phyloP scores from a whole-genome alignment of 1,284 basidiomycete species.

The Pholiota adiposa region DNA sequence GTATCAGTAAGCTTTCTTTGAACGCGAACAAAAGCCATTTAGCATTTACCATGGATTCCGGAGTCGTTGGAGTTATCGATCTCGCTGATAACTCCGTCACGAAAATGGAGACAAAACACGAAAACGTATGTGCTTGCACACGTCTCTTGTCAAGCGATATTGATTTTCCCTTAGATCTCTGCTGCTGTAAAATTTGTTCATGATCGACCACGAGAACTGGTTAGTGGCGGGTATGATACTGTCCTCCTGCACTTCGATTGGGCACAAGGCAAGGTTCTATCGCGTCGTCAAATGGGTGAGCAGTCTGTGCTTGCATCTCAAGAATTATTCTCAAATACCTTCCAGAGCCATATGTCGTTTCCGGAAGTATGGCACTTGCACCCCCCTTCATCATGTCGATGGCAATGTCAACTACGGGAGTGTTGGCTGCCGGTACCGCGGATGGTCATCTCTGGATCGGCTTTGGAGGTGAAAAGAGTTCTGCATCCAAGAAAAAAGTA shows the following conservation, averaged over 20 bases:
- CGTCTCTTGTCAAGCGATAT: background rate
- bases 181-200: conserved; percentile 71
- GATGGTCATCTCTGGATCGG: conserved; percentile 76
- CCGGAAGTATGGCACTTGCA: conserved; percentile 58
- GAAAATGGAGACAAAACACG: conserved; percentile 65
- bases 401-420: conserved; percentile 57
- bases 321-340: conserved; percentile 5
- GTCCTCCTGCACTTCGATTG: conserved; percentile 71
- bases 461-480: conserved; percentile 62
- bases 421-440: conserved; percentile 72
- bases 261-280: conserved; percentile 57
- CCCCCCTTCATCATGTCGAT: conserved; percentile 74
- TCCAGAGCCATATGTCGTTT: conserved; percentile 43
- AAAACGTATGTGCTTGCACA: conserved; percentile 51
- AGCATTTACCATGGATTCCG: conserved; percentile 73
- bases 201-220: conserved; percentile 65
- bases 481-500: conserved; percentile 53
- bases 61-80: conserved; percentile 67
- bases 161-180: conserved; percentile 56
- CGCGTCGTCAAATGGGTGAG: conserved; percentile 63
- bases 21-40: conserved; percentile 58
- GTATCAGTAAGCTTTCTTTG: conserved; percentile 60
- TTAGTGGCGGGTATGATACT: conserved; percentile 79
- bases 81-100: conserved; percentile 47
- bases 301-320: background rate